phyloP scores from a whole-genome alignment of 805 yeast species.

The Komagataella pseudopastoris region DNA sequence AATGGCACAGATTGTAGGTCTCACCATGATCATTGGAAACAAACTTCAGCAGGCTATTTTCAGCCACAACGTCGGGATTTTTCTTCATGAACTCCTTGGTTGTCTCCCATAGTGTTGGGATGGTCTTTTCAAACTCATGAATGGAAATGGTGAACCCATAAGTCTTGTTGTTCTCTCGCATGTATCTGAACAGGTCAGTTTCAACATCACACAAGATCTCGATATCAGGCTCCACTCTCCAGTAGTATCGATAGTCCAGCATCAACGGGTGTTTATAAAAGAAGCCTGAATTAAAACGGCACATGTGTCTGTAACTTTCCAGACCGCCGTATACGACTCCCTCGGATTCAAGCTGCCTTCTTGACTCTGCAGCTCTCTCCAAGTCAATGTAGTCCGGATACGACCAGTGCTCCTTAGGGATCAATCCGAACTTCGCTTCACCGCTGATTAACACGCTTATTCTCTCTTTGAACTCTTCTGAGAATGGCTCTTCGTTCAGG shows the following conservation, averaged over 20 bases:
- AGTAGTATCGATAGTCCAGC: conserved; percentile 34
- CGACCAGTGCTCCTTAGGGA: conserved; percentile 33
- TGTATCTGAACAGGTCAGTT: conserved; percentile 34
- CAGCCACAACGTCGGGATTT: conserved; percentile 21
- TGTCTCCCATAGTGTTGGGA: conserved; percentile 34
- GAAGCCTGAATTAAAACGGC: conserved; percentile 34
- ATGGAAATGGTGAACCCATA: conserved; percentile 39
- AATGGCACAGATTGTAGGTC: conserved; percentile 40
- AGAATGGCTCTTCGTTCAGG: conserved; percentile 31
- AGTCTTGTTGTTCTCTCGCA: conserved; percentile 30
- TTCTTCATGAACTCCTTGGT: conserved; percentile 26
- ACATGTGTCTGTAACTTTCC: conserved; percentile 62
- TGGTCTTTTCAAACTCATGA: conserved; percentile 31
- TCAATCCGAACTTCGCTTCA: conserved; percentile 22
- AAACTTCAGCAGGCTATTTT: conserved; percentile 25
- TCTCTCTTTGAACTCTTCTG: conserved; percentile 20
- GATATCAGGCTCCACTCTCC: conserved; percentile 46
- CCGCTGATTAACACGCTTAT: conserved; percentile 25
- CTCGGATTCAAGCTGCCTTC: conserved; percentile 13
- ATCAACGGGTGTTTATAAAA: conserved; percentile 34
- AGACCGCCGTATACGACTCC: conserved; percentile 42
- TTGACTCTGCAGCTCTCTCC: conserved; percentile 14
- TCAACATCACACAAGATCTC: conserved; percentile 35
- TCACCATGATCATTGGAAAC: conserved; percentile 28
- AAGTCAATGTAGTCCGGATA: conserved; percentile 29